These are phyloP conservation scores for Persicaria tinctoria DNA, from an alignment of 148 eudicot genomes.

Conservation along the genomic window DNA sequence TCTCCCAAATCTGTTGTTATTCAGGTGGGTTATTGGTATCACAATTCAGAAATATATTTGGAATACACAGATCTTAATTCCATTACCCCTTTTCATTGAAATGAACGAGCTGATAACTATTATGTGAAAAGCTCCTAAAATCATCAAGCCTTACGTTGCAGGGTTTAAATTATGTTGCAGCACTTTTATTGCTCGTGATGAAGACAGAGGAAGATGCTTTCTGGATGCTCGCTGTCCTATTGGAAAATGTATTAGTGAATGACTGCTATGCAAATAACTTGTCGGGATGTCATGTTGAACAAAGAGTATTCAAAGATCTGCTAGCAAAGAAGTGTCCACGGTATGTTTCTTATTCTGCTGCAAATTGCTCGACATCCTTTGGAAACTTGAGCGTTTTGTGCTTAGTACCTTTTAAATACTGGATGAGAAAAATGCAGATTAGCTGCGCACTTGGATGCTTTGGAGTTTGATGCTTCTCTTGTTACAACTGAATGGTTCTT, in stretches of 20 bases:
- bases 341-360: slow-evolving; percentile 19
- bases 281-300: slow-evolving; percentile 97
- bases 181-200: slow-evolving; percentile 86
- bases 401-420: neutral
- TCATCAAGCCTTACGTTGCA: slow-evolving; percentile 19
- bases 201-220: slow-evolving; percentile 99
- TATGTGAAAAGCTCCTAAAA: neutral
- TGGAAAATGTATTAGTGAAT: slow-evolving; percentile 81
- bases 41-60: too few relatives aligned
- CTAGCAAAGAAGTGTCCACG: slow-evolving; percentile 73
- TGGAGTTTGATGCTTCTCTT: slow-evolving; percentile 92
- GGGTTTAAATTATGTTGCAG: slow-evolving; percentile 98
- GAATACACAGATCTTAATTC: too few relatives aligned
- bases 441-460: slow-evolving; percentile 77
- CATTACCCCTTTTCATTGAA: too few relatives aligned
- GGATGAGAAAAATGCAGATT: slow-evolving; percentile 45
- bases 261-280: slow-evolving; percentile 83
- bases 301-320: slow-evolving; percentile 88
- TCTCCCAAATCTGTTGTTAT: neutral
- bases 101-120: too few relatives aligned
- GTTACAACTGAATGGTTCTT: slow-evolving; percentile 97
- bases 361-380: neutral
- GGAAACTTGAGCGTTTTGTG: neutral
- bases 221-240: slow-evolving; percentile 94
- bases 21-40: neutral